Evolutionary conservation across 2,329 filamentous ascomycete species (phyloP), one percentile per base, ranked within the genome.

Genomic region (Pseudocercospora pini-densiflorae): DNA sequence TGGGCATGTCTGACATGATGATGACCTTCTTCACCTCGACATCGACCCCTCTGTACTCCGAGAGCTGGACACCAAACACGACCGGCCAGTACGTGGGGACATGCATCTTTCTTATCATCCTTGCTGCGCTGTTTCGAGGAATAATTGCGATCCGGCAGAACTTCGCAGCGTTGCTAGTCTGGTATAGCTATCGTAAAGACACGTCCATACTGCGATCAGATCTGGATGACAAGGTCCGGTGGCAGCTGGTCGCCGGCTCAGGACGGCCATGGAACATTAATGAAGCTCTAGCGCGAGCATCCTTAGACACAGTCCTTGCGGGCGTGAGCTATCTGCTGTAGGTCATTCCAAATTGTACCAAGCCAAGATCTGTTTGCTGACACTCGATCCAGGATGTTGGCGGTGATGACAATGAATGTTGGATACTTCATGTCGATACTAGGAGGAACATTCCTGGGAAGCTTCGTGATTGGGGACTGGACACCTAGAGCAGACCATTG

Each of bases 361-460:
- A 19, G 10, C 10, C 6, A 29, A 53, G 40, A 47, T 21, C 51
- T 9, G 27, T 10, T 14, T 12, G 29, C 45, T 63, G 27, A 59
- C 29, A 12, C 21, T 0, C 21, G 19, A 33, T 9, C n/a, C 72
- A 97, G 93, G 59, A 97, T 97, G 93, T 81, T 97, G 79, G 92
- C 91, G 9, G 90, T 95, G 74, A 97, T 94, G 92, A 93, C 91
- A 2, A 89, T 92, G 84, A 94, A 94, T 73, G 86, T 94, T 14
- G 92, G 92, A 10, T 94, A 94, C 77, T 93, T 94, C 77, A 79
- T 92, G 65, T 92, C 91, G 0, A 85, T 94, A 12, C 83, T 95
- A 7, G 89, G 83, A 7, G 90, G 90, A 14, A 87, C 89, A 1
- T 97, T 97, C 75, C 74, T 95, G 19, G 94, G 94, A n/a, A 76